These are phyloP conservation scores for Trichoderma erinaceum DNA, from an alignment of 495 filamentous ascomycete genomes.

Conservation along the genomic window DNA sequence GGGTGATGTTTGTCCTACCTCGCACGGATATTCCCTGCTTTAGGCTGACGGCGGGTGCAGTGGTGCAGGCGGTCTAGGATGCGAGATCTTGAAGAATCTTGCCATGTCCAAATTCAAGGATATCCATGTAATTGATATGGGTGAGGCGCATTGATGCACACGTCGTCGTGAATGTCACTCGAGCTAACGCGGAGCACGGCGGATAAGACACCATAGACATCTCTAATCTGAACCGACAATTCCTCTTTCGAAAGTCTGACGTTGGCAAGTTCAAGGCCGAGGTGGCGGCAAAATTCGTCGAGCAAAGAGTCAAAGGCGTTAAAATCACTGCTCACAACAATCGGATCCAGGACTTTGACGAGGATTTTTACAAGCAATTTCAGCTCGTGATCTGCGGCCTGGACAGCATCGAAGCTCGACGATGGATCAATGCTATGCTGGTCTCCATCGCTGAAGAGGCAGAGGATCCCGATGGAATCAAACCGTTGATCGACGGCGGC, in stretches of 20 bases:
- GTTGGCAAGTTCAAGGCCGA: slow-evolving; percentile 93
- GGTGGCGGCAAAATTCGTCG: slow-evolving; percentile 85
- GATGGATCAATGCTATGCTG: slow-evolving; percentile 96
- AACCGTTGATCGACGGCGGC: slow-evolving; percentile 92
- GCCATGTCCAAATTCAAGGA: slow-evolving; percentile 93
- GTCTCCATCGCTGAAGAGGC: slow-evolving; percentile 76
- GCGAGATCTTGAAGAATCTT: slow-evolving; percentile 94
- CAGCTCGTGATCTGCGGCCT: slow-evolving; percentile 90
- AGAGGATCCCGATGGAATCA: slow-evolving; percentile 71
- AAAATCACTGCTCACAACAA: slow-evolving; percentile 89
- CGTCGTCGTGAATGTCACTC: not conserved
- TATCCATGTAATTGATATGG: slow-evolving; percentile 99
- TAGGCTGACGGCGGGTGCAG: slow-evolving; percentile 36
- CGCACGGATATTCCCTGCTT: not conserved
- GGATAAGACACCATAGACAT: slow-evolving; percentile 74
- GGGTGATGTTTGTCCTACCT: slow-evolving; percentile 11
- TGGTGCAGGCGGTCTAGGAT: slow-evolving; percentile 91
- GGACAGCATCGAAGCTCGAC: slow-evolving; percentile 91
- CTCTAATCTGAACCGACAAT: slow-evolving; percentile 96
- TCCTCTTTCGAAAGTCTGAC: slow-evolving; percentile 87
- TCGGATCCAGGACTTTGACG: slow-evolving; percentile 95
- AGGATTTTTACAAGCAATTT: slow-evolving; percentile 98
- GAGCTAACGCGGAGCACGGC: slow-evolving; percentile 22
- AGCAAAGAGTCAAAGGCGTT: slow-evolving; percentile 79
- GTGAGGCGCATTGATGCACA: slow-evolving; percentile 26